Evolutionary conservation across 441 rosid genomes (phyloP).

Genomic region (Erodium texanum): DNA sequence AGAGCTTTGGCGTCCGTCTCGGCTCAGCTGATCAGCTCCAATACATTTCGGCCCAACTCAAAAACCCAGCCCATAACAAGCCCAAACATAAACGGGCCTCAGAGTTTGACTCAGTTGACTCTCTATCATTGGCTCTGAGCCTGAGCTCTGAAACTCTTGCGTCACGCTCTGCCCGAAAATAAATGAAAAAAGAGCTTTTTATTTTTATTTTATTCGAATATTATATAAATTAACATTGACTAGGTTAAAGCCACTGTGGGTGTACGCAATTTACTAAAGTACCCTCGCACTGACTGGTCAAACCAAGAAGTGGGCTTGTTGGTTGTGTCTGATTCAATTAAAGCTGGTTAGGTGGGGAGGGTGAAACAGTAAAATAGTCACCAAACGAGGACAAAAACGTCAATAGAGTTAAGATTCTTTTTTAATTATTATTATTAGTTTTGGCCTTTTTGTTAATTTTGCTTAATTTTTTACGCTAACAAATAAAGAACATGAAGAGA

Average conservation of each 20-base stretch:
- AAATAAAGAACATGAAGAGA: background rate
- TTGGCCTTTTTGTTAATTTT: background rate
- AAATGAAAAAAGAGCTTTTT: background rate
- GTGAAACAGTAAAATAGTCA: background rate
- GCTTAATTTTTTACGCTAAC: background rate
- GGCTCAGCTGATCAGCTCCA: background rate
- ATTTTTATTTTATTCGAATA: background rate
- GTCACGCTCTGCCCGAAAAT: background rate
- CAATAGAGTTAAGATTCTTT: background rate
- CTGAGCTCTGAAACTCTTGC: background rate
- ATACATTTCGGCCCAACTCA: background rate
- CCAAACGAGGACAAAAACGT: background rate
- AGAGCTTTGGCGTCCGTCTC: slow-evolving; percentile 2
- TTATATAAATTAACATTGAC: background rate
- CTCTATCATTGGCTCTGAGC: background rate
- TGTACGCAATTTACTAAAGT: background rate
- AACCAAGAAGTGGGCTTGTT: background rate
- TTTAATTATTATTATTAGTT: background rate
- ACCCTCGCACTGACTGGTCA: slow-evolving; percentile 1
- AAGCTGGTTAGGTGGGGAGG: background rate
- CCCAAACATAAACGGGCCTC: background rate
- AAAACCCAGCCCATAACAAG: background rate
- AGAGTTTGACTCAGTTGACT: slow-evolving; percentile 2
- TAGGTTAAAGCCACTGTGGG: background rate
- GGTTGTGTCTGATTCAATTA: background rate